Base-by-base conservation (phyloP, 179 eudicot species). In the Camellia oleifera region DNA sequence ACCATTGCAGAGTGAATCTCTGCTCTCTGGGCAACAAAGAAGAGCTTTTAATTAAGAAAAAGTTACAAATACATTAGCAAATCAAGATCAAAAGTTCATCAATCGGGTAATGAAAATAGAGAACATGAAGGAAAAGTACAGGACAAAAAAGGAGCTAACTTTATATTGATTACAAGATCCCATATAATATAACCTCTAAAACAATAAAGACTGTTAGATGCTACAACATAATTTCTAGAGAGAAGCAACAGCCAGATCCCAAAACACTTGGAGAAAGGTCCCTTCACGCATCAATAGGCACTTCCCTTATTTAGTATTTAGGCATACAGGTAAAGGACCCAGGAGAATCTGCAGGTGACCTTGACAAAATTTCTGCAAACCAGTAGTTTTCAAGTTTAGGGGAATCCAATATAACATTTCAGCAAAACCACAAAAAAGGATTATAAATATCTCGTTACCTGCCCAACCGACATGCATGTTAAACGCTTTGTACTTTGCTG, bases 401-500 rank as follows among this genome's bases (percentile, higher is more conserved):
- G 17, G n/a, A 75, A 54, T 75, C 69, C 68, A 13, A 7, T 8
- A 74, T 14, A 44, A 18, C 11, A 42, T 60, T 14, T 1, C 5
- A 46, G n/a, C 2, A 60, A 76, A 76, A 60, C 54, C 44, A 42
- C 13, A 26, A 61, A 57, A 20, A 18, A 58, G 78, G 46, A 79
- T 61, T 20, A 6, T 0, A 73, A 20, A 46, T 11, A 77, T 62
- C 52, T n/a, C 73, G 61, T 74, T 81, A 89, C 88, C 81, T 69
- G 82, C 74, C 66, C 77, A 40, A 26, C 57, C 58, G 70, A 78
- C n/a, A 73, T 54, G 78, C n/a, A 69, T 54, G 78, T 84, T 82
- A 92, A 65, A 91, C 90, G 58, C 81, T 80, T 81, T 83, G 90
- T 73, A 84, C 83, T 86, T 86, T 90, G 87, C 77, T 68, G 5